Conservation (phyloP, 2,329 filamentous ascomycete species). For the Periconia sp. region DNA sequence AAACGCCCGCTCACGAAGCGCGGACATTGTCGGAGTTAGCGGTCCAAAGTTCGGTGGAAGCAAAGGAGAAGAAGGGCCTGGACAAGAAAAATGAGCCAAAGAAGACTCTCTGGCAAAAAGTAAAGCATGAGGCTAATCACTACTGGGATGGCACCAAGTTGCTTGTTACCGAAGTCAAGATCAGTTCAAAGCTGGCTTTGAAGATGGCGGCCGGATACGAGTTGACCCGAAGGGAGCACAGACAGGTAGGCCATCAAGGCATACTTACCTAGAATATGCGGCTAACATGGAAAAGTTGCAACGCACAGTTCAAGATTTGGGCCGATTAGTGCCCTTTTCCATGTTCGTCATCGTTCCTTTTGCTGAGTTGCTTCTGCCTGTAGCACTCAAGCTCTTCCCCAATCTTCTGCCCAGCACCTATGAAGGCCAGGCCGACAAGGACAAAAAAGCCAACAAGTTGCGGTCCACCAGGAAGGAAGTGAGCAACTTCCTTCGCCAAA, state of each 20-base stretch:
- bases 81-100: conserved; percentile 66
- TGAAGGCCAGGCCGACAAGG: conserved; percentile 86
- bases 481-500: conserved; percentile 84
- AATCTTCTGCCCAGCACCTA: conserved; percentile 97
- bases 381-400: conserved; percentile 93
- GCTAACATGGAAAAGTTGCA: conserved; percentile 58
- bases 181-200: conserved; percentile 85
- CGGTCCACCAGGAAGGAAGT: conserved; percentile 91
- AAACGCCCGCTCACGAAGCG: conserved; percentile 51
- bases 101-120: conserved; percentile 85
- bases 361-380: conserved; percentile 85
- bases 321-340: conserved; percentile 89
- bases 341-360: conserved; percentile 97
- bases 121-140: conserved; percentile 90
- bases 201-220: conserved; percentile 99
- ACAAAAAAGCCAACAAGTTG: conserved; percentile 79
- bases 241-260: conserved; percentile 59
- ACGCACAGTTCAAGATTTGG: conserved; percentile 91
- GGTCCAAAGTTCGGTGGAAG: conserved; percentile 56
- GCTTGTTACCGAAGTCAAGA: conserved; percentile 86
- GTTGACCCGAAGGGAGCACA: conserved; percentile 87
- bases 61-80: conserved; percentile 57
- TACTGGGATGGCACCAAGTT: conserved; percentile 99
- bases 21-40: conserved; percentile 64
- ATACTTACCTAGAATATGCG: neutral